Evolutionary conservation across 2,329 filamentous ascomycete genomes (phyloP), one percentile per base, ranked within the genome.

Genomic region (Cladosporium sphaerospermum): DNA sequence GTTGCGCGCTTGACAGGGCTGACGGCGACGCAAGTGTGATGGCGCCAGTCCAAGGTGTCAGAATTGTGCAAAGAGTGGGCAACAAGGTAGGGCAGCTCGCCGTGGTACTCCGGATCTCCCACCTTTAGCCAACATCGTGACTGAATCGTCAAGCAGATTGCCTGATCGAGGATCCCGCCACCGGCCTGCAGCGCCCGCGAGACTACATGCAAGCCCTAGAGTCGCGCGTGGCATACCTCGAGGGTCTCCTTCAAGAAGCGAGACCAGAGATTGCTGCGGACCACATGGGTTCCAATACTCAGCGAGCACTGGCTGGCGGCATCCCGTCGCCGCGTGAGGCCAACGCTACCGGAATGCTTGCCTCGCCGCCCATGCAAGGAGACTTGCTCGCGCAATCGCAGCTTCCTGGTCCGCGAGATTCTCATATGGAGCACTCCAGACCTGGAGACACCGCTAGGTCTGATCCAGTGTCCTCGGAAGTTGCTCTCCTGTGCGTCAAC

Each of bases 161-260:
- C 56, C 57, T 69, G 9, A 64, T 70, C 6, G 67, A 71, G 59
- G 69, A 71, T 47, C 67, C 67, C 7, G 64, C 68, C 7, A 70
- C 69, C 1, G 63, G 66, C 4, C 52, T 67, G 6, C 64, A 67
- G 37, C 62, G 63, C 28, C 66, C 68, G 5, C 54, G 66, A 34
- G 60, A 68, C 45, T 69, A 71, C 56, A 63, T 70, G 48, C 59
- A 65, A 52, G 61, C 62, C 2, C 59, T 68, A 0, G 64, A 67
- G 28, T 48, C 58, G 9, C 61, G 63, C 2, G 59, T 66, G 19
- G 61, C 63, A 8, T 64, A 64, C 32, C 60, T 69, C 0, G 68
- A 70, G 46, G 57, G 51, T 39, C 51, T 68, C 3, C 58, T 70
- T 11, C 64, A 65, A 31, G 55, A 65, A 39, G 45, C 56, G 18